Evolutionary conservation across 2,329 filamentous ascomycete species (phyloP), one percentile per base, ranked within the genome.

Genomic region (Furcasterigmium sp.): DNA sequence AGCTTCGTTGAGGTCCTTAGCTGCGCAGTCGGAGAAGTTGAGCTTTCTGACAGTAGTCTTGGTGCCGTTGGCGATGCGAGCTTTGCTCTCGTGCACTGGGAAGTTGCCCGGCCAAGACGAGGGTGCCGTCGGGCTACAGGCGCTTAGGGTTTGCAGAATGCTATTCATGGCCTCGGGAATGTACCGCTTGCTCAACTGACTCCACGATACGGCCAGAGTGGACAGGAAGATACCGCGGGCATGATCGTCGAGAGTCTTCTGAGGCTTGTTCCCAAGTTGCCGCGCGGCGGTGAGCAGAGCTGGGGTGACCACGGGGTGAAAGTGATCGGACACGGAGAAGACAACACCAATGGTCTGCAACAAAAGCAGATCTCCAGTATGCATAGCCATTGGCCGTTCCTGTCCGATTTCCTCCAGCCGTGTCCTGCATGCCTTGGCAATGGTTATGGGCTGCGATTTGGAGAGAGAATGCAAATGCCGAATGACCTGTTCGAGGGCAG

Each of bases 311-410:
- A 97, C 88, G 54, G 93, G 85, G 56, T 98, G 93, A 64, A 97
- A 98, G 65, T 97, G 91, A 64, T 98, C 93, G 0, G 91, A 96
- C 0, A 93, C 95, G 5, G 93, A 91, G 57, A 95, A 98, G 42
- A 94, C 86, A 3, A 82, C 82, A 32, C 84, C 82, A 46, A 96
- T 80, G 0, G 88, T 90, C 1, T 88, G 91, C 28, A 98, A 69
- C n/a, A 95, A 68, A 18, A 90, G 67, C 17, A 98, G 67, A 56
- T 98, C 91, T 15, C 88, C 87, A 53, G 60, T 76, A 56, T 62
- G 76, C 54, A 73, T 80, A 8, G 67, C 62, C 28, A 82, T 61
- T 5, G 75, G 69, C 28, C 79, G 68, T 25, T 61, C 56, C 25
- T 65, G 52, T 39, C 67, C 63, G 34, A 82, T 72, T n/a, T 75